A percentile compares a stretch with the other conserved stretches of the same genome.
Evolutionary conservation across 2,329 filamentous ascomycete genomes (phyloP).

Genomic region (Paramyrothecium sp.): DNA sequence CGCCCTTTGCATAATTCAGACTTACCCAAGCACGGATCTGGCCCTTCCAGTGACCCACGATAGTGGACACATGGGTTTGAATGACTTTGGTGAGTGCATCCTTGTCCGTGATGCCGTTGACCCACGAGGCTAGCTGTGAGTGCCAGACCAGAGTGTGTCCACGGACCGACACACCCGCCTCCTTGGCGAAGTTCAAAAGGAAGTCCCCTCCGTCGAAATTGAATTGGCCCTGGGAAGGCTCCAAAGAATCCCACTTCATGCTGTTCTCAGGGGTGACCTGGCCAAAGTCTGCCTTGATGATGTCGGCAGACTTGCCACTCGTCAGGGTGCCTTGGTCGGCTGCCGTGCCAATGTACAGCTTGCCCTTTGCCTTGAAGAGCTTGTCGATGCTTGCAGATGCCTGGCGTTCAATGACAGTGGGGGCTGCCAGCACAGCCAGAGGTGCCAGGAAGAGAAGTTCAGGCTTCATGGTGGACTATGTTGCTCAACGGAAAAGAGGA

Average conservation of each 20-base stretch:
- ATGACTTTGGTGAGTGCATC: constrained; percentile 52
- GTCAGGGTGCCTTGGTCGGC: not conserved
- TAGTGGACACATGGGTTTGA: constrained; percentile 55
- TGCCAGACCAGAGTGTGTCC: constrained; percentile 68
- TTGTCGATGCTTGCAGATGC: not conserved
- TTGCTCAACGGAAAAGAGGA: not conserved
- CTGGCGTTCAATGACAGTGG: not conserved
- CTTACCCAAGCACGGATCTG: constrained; percentile 56
- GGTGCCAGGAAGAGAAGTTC: not conserved
- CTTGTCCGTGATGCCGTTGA: constrained; percentile 53
- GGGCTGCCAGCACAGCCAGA: not conserved
- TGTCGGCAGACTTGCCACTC: not conserved
- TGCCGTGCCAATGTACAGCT: not conserved
- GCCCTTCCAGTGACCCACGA: constrained; percentile 58
- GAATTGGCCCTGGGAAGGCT: constrained; percentile 46
- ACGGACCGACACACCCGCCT: constrained; percentile 57
- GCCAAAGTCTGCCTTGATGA: constrained; percentile 41
- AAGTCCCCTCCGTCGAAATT: constrained; percentile 54
- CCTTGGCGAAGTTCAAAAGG: constrained; percentile 54
- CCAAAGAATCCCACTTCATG: constrained; percentile 64
- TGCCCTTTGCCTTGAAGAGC: not conserved
- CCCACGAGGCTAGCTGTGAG: constrained; percentile 57
- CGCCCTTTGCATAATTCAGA: not conserved
- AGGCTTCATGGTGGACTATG: not conserved
- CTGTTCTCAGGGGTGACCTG: constrained; percentile 66